Evolutionary conservation across 2,329 filamentous ascomycete genomes (phyloP).

Genomic region (Raffaelea albimanens): DNA sequence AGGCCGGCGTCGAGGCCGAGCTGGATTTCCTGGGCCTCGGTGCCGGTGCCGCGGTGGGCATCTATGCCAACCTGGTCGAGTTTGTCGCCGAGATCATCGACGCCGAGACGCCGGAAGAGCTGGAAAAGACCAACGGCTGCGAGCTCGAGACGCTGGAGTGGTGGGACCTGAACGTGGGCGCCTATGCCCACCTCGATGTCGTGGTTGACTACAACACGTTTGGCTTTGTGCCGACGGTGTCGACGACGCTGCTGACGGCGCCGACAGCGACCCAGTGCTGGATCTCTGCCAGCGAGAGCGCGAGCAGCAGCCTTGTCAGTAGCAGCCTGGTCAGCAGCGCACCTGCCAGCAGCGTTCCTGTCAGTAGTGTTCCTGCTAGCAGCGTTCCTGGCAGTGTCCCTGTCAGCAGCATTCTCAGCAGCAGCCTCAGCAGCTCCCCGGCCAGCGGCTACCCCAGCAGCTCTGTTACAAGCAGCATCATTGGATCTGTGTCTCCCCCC

Average conservation of each 20-base stretch:
- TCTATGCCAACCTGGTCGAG: constrained; percentile 45
- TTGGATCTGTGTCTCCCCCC: too few relatives aligned
- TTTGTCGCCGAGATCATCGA: constrained; percentile 32
- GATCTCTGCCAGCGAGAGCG: constrained; percentile 6
- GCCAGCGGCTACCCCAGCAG: background rate
- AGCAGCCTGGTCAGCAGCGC: background rate
- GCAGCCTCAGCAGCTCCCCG: background rate
- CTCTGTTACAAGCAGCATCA: background rate
- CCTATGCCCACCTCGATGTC: constrained; percentile 23
- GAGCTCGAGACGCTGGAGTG: constrained; percentile 24
- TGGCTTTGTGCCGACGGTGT: constrained; percentile 29
- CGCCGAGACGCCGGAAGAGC: constrained; percentile 38
- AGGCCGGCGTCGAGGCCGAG: constrained; percentile 30
- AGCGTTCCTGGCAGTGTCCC: background rate
- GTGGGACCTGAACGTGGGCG: constrained; percentile 30
- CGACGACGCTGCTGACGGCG: constrained; percentile 26
- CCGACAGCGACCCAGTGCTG: constrained; percentile 28
- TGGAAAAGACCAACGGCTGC: constrained; percentile 27
- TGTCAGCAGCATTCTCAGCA: too few relatives aligned
- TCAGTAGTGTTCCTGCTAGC: background rate
- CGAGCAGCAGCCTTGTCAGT: background rate
- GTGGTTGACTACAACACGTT: constrained; percentile 27
- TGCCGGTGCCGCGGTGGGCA: constrained; percentile 31
- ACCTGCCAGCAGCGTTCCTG: background rate
- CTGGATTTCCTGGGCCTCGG: constrained; percentile 22